These are phyloP conservation scores for Coffea humblotiana DNA, from an alignment of 305 asterid genomes.

Conservation along the genomic window DNA sequence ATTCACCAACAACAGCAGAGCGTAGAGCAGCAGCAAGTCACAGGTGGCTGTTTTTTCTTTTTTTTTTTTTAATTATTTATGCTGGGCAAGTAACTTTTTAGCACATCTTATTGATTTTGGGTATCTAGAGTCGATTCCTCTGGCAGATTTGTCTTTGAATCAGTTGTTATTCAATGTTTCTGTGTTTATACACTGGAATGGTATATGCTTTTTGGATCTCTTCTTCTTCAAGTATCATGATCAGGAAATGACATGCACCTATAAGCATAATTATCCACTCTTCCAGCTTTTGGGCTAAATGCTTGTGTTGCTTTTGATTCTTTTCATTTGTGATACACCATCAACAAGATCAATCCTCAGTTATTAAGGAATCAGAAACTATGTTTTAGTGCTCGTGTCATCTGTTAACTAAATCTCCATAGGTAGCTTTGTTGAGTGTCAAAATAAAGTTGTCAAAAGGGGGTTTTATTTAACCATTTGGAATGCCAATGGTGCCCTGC, in stretches of 20 bases:
- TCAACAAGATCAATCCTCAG: background rate
- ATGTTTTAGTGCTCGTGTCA: background rate
- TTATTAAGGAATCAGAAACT: background rate
- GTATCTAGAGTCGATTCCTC: background rate
- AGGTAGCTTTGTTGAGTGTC: too few species aligned
- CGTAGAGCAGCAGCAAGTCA: slow-evolving; percentile 25
- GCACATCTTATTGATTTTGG: too few species aligned
- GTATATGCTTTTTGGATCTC: background rate
- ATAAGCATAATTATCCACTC: too few species aligned
- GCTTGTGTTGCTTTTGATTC: background rate
- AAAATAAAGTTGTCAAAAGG: background rate
- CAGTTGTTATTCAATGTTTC: background rate
- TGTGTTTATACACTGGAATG: background rate
- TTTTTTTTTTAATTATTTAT: too few species aligned
- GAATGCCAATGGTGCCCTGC: background rate
- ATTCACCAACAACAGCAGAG: slow-evolving; percentile 18
- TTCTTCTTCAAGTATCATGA: background rate
- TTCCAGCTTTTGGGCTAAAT: too few species aligned
- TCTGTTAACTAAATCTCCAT: background rate
- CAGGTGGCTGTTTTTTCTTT: slow-evolving; percentile 26
- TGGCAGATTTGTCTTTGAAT: background rate
- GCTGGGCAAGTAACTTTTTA: too few species aligned
- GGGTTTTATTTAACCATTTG: background rate
- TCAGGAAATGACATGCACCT: background rate
- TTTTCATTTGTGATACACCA: background rate